Evolutionary conservation across 2,329 filamentous ascomycete genomes (phyloP).

Genomic region (Ophiostoma fasciatum): DNA sequence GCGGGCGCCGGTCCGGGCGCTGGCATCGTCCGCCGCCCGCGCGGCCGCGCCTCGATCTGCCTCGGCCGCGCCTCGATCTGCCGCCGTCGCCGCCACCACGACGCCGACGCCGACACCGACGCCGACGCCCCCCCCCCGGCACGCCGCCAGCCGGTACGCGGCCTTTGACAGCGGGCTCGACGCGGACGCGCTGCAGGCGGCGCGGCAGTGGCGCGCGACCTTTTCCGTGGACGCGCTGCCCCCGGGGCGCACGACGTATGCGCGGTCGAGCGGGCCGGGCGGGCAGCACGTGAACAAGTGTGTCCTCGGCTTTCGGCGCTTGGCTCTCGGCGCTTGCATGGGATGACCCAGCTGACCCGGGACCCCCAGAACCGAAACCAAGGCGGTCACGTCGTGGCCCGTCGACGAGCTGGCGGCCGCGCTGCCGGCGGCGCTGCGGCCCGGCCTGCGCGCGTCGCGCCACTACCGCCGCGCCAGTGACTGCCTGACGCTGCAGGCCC

Average conservation of each 20-base stretch:
- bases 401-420: conserved; percentile 28
- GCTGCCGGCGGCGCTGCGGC: conserved; percentile 33
- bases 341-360: neutral
- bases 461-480: conserved; percentile 39
- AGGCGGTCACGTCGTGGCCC: conserved; percentile 39
- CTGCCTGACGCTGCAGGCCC: conserved; percentile 38
- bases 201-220: conserved; percentile 33
- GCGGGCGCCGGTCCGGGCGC: too few relatives aligned
- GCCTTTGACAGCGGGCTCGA: conserved; percentile 36
- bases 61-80: too few relatives aligned
- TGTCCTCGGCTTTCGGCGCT: too few relatives aligned
- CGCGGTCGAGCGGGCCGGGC: conserved; percentile 45
- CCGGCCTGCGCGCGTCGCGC: conserved; percentile 32
- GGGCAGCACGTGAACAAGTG: conserved; percentile 51
- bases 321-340: too few relatives aligned
- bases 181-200: conserved; percentile 32
- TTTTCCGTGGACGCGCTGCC: conserved; percentile 31
- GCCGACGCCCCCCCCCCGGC: too few relatives aligned
- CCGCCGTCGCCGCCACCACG: too few relatives aligned
- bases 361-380: conserved; percentile 39
- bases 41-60: too few relatives aligned
- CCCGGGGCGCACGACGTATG: conserved; percentile 35
- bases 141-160: conserved; percentile 21
- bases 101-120: too few relatives aligned
- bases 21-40: too few relatives aligned